phyloP scores from a whole-genome alignment of 345 rosid species.

The Rhizophora apiculata region DNA sequence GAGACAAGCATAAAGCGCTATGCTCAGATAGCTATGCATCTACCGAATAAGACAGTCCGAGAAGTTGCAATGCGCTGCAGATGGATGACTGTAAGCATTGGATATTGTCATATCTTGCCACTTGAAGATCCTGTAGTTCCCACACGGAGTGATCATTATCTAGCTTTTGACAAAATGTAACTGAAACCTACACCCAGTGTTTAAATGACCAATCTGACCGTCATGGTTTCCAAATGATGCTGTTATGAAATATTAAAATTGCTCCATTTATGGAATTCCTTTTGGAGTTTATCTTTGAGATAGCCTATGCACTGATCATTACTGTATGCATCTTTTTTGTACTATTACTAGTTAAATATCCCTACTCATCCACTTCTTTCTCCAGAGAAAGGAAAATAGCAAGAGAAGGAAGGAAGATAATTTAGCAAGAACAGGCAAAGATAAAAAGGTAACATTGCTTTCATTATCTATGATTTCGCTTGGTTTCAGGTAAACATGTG shows the following conservation, averaged over 20 bases:
- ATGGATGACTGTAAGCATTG: conserved; percentile 57
- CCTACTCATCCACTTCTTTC: conserved; percentile 11
- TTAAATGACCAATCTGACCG: not conserved
- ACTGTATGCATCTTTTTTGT: not conserved
- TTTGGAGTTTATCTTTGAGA: not conserved
- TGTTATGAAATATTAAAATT: not conserved
- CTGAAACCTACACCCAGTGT: not conserved
- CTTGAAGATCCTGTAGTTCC: conserved; percentile 6
- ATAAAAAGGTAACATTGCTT: conserved; percentile 49
- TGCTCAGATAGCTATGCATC: conserved; percentile 54
- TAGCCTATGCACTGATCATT: not conserved
- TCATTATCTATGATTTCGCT: not conserved
- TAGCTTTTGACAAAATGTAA: not conserved
- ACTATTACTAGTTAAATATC: not conserved
- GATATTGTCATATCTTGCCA: not conserved
- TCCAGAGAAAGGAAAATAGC: conserved; percentile 62
- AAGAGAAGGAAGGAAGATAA: conserved; percentile 73
- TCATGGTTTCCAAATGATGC: not conserved
- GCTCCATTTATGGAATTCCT: not conserved
- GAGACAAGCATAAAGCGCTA: conserved; percentile 43
- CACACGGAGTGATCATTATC: not conserved
- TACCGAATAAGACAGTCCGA: conserved; percentile 56
- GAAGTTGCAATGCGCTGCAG: conserved; percentile 81
- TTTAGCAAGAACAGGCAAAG: conserved; percentile 47
- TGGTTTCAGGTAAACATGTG: not conserved